Evolutionary conservation across 805 yeast genomes (phyloP).

Genomic region (Scheffersomyces coipomensis): DNA sequence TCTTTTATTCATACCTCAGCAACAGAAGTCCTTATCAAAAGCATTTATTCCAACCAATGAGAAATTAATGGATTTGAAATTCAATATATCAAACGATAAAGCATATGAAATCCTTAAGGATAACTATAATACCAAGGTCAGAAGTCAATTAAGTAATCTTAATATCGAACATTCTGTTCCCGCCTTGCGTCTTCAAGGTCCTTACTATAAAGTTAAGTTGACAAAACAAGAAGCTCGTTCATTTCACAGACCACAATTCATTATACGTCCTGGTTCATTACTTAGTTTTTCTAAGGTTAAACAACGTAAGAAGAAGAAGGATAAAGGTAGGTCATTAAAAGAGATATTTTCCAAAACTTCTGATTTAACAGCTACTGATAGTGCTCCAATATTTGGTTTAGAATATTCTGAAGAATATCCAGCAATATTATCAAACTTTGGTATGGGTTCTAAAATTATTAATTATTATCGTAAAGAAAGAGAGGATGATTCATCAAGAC

Average conservation of each 20-base stretch:
- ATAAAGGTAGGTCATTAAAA: slow-evolving; percentile 75
- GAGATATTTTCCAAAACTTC: slow-evolving; percentile 70
- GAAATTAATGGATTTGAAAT: slow-evolving; percentile 54
- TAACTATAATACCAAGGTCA: slow-evolving; percentile 86
- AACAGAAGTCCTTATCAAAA: slow-evolving; percentile 12
- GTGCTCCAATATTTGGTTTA: slow-evolving; percentile 70
- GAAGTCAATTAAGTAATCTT: slow-evolving; percentile 89
- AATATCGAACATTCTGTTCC: slow-evolving; percentile 90
- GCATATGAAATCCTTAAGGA: slow-evolving; percentile 80
- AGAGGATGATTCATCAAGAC: slow-evolving; percentile 81
- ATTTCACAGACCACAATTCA: slow-evolving; percentile 78
- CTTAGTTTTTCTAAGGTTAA: slow-evolving; percentile 76
- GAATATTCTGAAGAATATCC: slow-evolving; percentile 94
- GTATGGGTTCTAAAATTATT: slow-evolving; percentile 93
- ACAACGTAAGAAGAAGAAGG: slow-evolving; percentile 81
- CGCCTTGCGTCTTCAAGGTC: slow-evolving; percentile 82
- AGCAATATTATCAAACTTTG: slow-evolving; percentile 76
- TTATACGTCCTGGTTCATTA: slow-evolving; percentile 72
- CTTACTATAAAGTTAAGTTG: slow-evolving; percentile 80
- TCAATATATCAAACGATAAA: slow-evolving; percentile 84
- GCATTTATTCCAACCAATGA: slow-evolving; percentile 55
- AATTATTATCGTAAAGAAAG: slow-evolving; percentile 86
- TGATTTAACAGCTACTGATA: slow-evolving; percentile 82
- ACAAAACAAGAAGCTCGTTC: slow-evolving; percentile 66
- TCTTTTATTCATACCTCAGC: slow-evolving; percentile 60